A percentile compares a stretch with the other conserved stretches of the same genome.
phyloP scores from a whole-genome alignment of 768 basidiomycete genomes.

The Termitomyces sp. region DNA sequence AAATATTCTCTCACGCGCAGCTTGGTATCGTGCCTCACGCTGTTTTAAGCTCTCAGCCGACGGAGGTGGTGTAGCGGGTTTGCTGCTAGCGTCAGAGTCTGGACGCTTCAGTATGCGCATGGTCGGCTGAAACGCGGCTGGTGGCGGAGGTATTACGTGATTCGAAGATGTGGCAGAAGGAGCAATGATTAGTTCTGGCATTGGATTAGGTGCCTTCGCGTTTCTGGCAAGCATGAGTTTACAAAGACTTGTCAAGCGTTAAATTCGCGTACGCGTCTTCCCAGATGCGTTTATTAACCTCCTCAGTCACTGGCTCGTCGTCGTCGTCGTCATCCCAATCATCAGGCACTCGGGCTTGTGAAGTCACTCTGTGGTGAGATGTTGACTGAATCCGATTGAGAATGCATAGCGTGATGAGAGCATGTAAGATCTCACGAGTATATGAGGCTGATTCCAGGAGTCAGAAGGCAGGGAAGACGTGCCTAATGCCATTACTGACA shows the following conservation, averaged over 20 bases:
- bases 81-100: slow-evolving; percentile 20
- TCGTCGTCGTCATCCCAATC: slow-evolving; percentile 27
- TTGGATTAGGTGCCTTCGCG: slow-evolving; percentile 49
- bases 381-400: slow-evolving; percentile 7
- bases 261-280: slow-evolving; percentile 56
- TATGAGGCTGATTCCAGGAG: slow-evolving; percentile 15
- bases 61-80: slow-evolving; percentile 19
- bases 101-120: slow-evolving; percentile 75
- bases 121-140: slow-evolving; percentile 52
- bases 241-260: neutral
- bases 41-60: slow-evolving; percentile 44
- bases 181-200: slow-evolving; percentile 57
- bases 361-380: slow-evolving; percentile 6
- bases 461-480: slow-evolving; percentile 13
- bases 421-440: slow-evolving; percentile 9
- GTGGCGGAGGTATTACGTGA: slow-evolving; percentile 41
- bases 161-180: slow-evolving; percentile 26
- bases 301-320: slow-evolving; percentile 22
- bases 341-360: slow-evolving; percentile 14
- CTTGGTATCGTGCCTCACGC: slow-evolving; percentile 68
- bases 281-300: slow-evolving; percentile 54
- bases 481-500: slow-evolving; percentile 8
- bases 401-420: neutral
- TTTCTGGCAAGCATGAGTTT: slow-evolving; percentile 36
- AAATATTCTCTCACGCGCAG: slow-evolving; percentile 71